Conservation (phyloP, 345 rosid genomes). For the Acer yangbiense region DNA sequence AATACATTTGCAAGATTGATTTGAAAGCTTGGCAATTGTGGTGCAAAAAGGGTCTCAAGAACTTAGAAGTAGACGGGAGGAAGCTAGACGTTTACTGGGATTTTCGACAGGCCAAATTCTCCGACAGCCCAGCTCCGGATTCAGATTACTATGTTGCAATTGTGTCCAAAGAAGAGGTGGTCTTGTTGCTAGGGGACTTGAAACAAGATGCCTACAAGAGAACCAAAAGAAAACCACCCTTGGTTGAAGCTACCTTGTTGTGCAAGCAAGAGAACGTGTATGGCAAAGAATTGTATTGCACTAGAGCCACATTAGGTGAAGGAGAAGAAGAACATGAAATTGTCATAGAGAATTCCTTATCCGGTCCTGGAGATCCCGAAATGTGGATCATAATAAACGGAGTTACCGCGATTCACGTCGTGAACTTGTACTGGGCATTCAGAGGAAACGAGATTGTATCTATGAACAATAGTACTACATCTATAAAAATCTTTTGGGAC, state of each 20-base stretch:
- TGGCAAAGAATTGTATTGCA: slow-evolving; percentile 66
- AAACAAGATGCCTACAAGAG: slow-evolving; percentile 59
- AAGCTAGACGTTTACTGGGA: slow-evolving; percentile 70
- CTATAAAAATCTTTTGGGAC: slow-evolving; percentile 64
- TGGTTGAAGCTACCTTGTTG: slow-evolving; percentile 47
- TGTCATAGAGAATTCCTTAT: slow-evolving; percentile 54
- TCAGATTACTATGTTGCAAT: slow-evolving; percentile 64
- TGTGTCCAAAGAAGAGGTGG: slow-evolving; percentile 45
- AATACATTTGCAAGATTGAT: slow-evolving; percentile 57
- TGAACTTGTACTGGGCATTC: slow-evolving; percentile 75
- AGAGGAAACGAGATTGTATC: slow-evolving; percentile 71
- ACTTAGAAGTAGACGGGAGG: slow-evolving; percentile 41
- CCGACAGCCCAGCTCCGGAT: slow-evolving; percentile 56
- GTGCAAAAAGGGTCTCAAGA: slow-evolving; percentile 77
- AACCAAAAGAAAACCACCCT: slow-evolving; percentile 49
- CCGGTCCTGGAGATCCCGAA: slow-evolving; percentile 65
- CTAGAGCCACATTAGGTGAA: slow-evolving; percentile 43
- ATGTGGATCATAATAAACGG: slow-evolving; percentile 75
- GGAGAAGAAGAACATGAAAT: slow-evolving; percentile 52
- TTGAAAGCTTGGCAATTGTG: slow-evolving; percentile 63
- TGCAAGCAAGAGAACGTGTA: slow-evolving; percentile 70
- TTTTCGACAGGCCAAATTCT: slow-evolving; percentile 65
- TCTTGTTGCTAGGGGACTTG: slow-evolving; percentile 57
- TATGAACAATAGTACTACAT: slow-evolving; percentile 30
- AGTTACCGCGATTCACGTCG: slow-evolving; percentile 40